phyloP scores from a whole-genome alignment of 495 filamentous ascomycete species.

The Aspergillus affinis region DNA sequence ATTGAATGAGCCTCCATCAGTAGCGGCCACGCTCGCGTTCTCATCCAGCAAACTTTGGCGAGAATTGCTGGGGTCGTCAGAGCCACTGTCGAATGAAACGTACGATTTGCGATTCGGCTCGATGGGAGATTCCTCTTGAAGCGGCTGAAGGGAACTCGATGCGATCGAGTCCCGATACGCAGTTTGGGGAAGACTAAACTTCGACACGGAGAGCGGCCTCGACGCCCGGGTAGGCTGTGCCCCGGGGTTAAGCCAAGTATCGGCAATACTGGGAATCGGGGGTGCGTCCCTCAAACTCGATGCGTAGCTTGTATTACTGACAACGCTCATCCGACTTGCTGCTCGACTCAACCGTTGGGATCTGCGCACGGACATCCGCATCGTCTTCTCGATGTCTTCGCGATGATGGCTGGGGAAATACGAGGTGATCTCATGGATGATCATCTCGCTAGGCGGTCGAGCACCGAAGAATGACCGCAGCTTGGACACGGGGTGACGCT shows the following conservation, averaged over 20 bases:
- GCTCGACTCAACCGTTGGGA: conserved; percentile 88
- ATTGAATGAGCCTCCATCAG: conserved; percentile 64
- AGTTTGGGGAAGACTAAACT: conserved; percentile 55
- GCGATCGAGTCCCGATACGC: conserved; percentile 82
- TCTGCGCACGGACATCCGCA: conserved; percentile 84
- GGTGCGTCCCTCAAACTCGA: conserved; percentile 84
- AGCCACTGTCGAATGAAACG: conserved; percentile 88
- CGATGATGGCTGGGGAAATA: conserved; percentile 96
- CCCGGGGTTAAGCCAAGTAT: conserved; percentile 74
- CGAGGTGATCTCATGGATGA: conserved; percentile 89
- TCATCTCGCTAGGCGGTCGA: conserved; percentile 92
- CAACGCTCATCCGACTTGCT: conserved; percentile 86
- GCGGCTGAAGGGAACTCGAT: conserved; percentile 80
- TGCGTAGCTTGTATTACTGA: conserved; percentile 89
- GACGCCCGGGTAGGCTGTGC: conserved; percentile 42
- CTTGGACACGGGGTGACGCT: conserved; percentile 55
- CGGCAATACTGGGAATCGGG: conserved; percentile 94
- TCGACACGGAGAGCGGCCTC: conserved; percentile 63
- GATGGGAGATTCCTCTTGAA: conserved; percentile 88
- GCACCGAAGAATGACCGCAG: conserved; percentile 82
- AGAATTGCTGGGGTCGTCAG: conserved; percentile 69
- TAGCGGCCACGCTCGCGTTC: conserved; percentile 66
- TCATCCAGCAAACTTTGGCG: conserved; percentile 83
- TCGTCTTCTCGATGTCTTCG: conserved; percentile 90
- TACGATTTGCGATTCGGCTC: conserved; percentile 95